phyloP scores from a whole-genome alignment of 2,329 filamentous ascomycete genomes.

The Bipolaris victoriae region DNA sequence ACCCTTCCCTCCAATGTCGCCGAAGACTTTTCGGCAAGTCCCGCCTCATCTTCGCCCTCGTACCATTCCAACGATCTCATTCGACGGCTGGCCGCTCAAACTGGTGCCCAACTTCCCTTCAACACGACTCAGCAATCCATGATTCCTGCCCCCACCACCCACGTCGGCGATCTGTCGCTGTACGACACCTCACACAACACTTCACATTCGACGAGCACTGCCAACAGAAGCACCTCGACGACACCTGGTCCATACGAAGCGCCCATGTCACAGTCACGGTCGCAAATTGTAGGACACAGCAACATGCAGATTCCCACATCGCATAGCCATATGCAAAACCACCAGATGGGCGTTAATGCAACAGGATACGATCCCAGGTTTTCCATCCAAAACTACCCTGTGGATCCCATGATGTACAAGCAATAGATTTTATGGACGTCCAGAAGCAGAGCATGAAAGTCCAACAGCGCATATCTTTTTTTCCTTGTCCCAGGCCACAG shows the following conservation, averaged over 20 bases:
- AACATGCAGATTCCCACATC: constrained; percentile 35
- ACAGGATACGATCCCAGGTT: constrained; percentile 44
- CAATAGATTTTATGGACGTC: constrained; percentile 18
- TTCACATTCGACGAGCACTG: constrained; percentile 42
- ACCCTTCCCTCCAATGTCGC: constrained; percentile 39
- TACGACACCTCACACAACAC: constrained; percentile 43
- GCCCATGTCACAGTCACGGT: constrained; percentile 34
- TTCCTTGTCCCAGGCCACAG: constrained; percentile 2
- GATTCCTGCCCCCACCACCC: constrained; percentile 38
- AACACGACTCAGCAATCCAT: constrained; percentile 41
- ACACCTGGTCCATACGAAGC: constrained; percentile 45
- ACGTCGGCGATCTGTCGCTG: constrained; percentile 44
- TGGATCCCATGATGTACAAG: constrained; percentile 48
- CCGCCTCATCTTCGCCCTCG: constrained; percentile 35
- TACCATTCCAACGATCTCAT: constrained; percentile 45
- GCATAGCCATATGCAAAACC: constrained; percentile 38
- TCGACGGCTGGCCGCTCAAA: constrained; percentile 45
- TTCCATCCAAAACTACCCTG: constrained; percentile 40
- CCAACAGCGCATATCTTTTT: constrained; percentile 2
- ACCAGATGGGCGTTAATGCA: constrained; percentile 39
- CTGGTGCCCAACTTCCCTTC: constrained; percentile 45
- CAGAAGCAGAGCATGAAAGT: constrained; percentile 8
- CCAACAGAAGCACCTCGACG: constrained; percentile 40
- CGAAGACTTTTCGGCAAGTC: constrained; percentile 38
- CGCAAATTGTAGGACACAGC: constrained; percentile 31